Percentiles rank a stretch among this genome's conserved stretches.
These are phyloP conservation scores for Nymphaea colorata DNA, from an alignment of 164 flowering plant species.

Conservation along the genomic window DNA sequence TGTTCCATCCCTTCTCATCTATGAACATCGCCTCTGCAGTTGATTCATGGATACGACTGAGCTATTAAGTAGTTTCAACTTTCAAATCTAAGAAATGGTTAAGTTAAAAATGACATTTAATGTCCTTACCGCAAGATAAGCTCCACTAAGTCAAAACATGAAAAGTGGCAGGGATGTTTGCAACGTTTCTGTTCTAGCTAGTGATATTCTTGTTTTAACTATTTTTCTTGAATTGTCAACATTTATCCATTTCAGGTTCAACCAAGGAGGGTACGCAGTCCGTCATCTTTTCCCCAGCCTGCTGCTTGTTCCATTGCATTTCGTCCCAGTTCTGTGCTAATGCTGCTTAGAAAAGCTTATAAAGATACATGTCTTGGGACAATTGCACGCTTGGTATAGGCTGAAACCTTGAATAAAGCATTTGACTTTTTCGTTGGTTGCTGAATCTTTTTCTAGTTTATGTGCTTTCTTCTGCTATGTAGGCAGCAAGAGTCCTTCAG, in stretches of 20 bases:
- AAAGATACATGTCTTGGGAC: slow-evolving; percentile 56
- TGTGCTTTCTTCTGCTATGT: slow-evolving; percentile 6
- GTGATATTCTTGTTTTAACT: background rate
- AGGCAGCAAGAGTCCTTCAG: slow-evolving; percentile 59
- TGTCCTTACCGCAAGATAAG: too few relatives aligned
- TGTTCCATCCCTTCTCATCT: too few relatives aligned
- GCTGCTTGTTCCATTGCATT: slow-evolving; percentile 46
- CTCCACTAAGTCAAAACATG: too few relatives aligned
- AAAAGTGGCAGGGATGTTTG: too few relatives aligned
- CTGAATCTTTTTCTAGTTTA: background rate
- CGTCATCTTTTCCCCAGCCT: slow-evolving; percentile 31
- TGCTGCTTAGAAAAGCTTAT: slow-evolving; percentile 67
- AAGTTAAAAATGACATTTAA: too few relatives aligned
- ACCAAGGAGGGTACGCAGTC: slow-evolving; percentile 62
- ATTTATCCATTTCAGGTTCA: slow-evolving; percentile 15
- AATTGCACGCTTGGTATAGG: slow-evolving; percentile 54
- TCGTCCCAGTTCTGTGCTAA: slow-evolving; percentile 56
- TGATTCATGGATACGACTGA: too few relatives aligned
- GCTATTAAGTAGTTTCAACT: too few relatives aligned
- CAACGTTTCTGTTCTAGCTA: background rate
- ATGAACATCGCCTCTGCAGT: too few relatives aligned
- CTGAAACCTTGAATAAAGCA: background rate
- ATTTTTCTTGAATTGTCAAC: too few relatives aligned
- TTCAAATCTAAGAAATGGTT: too few relatives aligned
- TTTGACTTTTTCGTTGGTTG: too few relatives aligned